These are phyloP conservation scores for Trypanosoma platydactyli DNA, from an alignment of 208 protist genomes.

Conservation along the genomic window DNA sequence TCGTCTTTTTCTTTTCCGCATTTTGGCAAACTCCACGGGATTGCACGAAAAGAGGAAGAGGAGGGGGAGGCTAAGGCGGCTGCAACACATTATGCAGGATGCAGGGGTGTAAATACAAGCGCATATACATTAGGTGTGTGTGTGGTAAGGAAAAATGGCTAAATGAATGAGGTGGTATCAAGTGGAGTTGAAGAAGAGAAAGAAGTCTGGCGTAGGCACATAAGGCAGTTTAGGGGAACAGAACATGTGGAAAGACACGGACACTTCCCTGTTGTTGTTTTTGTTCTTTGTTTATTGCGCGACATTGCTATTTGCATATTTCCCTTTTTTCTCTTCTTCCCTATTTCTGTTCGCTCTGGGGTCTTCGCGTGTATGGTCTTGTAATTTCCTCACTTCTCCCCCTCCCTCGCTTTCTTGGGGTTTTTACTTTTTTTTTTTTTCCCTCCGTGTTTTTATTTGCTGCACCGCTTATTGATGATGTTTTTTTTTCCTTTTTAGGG, in stretches of 20 bases:
- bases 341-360: not conserved
- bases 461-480: not conserved
- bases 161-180: not conserved
- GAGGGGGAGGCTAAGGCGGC: not conserved
- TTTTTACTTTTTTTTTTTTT: conserved; percentile 16
- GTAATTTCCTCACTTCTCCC: not conserved
- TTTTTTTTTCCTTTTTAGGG: not conserved
- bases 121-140: not conserved
- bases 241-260: not conserved
- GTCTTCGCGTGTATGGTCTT: conserved; percentile 10
- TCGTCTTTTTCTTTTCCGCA: too few relatives aligned
- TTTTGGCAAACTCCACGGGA: too few relatives aligned
- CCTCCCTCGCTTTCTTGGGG: not conserved
- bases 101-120: not conserved
- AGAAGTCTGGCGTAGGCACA: too few relatives aligned
- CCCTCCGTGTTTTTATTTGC: not conserved
- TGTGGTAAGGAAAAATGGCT: too few relatives aligned
- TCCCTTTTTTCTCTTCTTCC: not conserved
- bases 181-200: not conserved
- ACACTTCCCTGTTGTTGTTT: not conserved
- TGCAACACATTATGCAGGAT: too few relatives aligned
- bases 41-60: not conserved
- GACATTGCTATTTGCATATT: not conserved
- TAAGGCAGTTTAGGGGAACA: too few relatives aligned
- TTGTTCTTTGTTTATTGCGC: not conserved